These are phyloP conservation scores for Ajuga chamaepitys DNA, from an alignment of 257 asterid genomes.

Conservation along the genomic window DNA sequence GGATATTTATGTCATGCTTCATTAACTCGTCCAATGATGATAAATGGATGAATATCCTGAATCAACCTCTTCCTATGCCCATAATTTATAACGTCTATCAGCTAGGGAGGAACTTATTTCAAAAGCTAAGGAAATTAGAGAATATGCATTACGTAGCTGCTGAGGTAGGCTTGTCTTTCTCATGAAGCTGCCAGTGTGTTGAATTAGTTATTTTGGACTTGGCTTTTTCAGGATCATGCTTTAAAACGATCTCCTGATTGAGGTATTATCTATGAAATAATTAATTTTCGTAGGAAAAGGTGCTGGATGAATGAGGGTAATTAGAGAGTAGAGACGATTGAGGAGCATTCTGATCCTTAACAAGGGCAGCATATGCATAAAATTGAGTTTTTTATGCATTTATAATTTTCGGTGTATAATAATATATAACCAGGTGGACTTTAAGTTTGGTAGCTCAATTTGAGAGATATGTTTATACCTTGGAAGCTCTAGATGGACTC, in stretches of 20 bases:
- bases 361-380: neutral
- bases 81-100: neutral
- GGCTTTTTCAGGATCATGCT: neutral
- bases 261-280: neutral
- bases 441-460: neutral
- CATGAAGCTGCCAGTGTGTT: neutral
- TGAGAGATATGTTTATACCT: neutral
- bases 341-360: neutral
- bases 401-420: neutral
- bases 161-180: neutral
- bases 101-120: neutral
- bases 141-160: neutral
- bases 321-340: neutral
- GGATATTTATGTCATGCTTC: neutral
- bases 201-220: neutral
- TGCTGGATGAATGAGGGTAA: neutral
- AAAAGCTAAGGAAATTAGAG: neutral
- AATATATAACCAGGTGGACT: neutral
- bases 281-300: neutral
- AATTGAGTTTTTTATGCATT: neutral
- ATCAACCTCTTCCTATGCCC: neutral
- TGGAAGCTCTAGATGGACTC: neutral
- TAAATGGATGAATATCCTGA: neutral
- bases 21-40: neutral
- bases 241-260: neutral